Evolutionary conservation across 2,329 filamentous ascomycete genomes (phyloP), one percentile per base, ranked within the genome.

Genomic region (Didymella pomorum): DNA sequence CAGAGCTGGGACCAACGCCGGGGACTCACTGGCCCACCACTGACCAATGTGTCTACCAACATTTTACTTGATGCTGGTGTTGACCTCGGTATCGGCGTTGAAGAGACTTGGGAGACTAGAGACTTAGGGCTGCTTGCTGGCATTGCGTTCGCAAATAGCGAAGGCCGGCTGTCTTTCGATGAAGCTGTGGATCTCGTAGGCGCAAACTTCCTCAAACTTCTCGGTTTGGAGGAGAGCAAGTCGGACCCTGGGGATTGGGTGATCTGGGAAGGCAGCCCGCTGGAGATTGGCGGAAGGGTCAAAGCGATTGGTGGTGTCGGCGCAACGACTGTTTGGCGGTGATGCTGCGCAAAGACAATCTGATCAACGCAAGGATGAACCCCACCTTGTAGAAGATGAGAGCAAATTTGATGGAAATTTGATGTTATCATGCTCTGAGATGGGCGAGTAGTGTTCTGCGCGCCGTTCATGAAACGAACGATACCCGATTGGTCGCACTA

Each of bases 41-140:
- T 90, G 0, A 88, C 87, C 0, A 88, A 89, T 65, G 86, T 87
- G 0, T 82, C 82, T 0, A 77, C 88, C 4, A 86, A 89, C 60
- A 72, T 68, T 12, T 80, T 90, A 1, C 64, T 87, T 0, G 81
- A 82, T 8, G 87, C 86, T 0, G 87, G 87, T 2, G 87, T 89
- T 0, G 69, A 76, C 3, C 79, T 84, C 0, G 87, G 82, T 0
- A 81, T 89, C 23, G 85, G 86, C 0, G 79, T 87, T 4, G 79
- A 83, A 41, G 86, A 89, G 69, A 85, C 88, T 64, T 89, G 85
- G 86, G 69, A 85, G 50, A 80, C 88, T 3, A 79, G 86, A 28
- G 85, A 89, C 61, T 66, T 90, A 61, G 83, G 80, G 0, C 75
- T 89, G 54, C 74, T 85, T 44, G 88, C 88, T 0, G 87, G 87